These are phyloP conservation scores for Pachyrhizus erosus DNA, from an alignment of 306 rosid genomes.

Conservation along the genomic window DNA sequence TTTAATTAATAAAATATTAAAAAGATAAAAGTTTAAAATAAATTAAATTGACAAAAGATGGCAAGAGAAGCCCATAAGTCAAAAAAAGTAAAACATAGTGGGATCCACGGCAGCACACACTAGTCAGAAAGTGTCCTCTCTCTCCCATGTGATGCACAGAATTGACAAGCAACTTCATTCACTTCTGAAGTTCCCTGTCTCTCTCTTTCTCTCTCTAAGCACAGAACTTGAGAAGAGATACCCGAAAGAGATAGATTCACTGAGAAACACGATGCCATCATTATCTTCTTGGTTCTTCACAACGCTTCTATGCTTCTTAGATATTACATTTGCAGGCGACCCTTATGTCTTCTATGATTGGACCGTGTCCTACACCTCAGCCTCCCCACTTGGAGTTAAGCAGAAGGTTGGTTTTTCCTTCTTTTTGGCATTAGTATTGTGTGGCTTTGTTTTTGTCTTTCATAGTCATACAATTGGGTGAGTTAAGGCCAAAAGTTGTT, in stretches of 20 bases:
- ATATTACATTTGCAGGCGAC: constrained; percentile 69
- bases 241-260: not conserved
- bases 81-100: constrained; percentile 8
- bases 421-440: constrained; percentile 15
- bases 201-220: constrained; percentile 5
- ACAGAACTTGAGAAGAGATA: constrained; percentile 17
- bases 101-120: constrained; percentile 23
- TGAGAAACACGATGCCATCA: constrained; percentile 47
- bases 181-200: not conserved
- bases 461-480: not conserved
- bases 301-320: constrained; percentile 46
- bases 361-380: constrained; percentile 74
- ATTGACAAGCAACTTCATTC: constrained; percentile 8
- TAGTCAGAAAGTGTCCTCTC: constrained; percentile 29
- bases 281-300: constrained; percentile 48
- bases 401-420: constrained; percentile 63
- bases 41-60: not conserved
- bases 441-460: not conserved
- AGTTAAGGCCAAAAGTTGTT: not conserved
- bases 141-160: constrained; percentile 46
- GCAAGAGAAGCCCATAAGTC: not conserved
- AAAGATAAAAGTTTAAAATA: not conserved
- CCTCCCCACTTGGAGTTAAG: constrained; percentile 76
- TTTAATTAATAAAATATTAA: not conserved
- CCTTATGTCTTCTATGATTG: constrained; percentile 81